Percentiles rank a stretch among this genome's conserved stretches.
These are phyloP conservation scores for Magnusiomyces tetraspermus DNA, from an alignment of 1,139 yeast species.

Conservation along the genomic window DNA sequence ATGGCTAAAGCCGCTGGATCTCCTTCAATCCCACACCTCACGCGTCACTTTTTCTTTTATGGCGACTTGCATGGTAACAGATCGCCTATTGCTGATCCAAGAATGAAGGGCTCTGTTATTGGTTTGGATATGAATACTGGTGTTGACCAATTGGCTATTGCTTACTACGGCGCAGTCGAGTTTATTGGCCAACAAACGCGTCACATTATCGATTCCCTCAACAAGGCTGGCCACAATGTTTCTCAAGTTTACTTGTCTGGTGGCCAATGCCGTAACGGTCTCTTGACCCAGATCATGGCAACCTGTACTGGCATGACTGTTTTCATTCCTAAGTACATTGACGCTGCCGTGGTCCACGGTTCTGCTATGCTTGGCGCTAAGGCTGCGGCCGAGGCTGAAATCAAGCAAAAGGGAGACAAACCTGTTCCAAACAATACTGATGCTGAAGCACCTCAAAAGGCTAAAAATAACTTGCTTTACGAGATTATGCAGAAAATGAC, in stretches of 20 bases:
- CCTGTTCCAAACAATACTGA: neutral
- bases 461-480: constrained; percentile 48
- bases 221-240: constrained; percentile 66
- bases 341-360: constrained; percentile 94
- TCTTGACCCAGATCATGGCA: constrained; percentile 80
- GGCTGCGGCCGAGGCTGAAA: constrained; percentile 44
- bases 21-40: constrained; percentile 69
- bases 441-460: neutral
- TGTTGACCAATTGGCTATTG: constrained; percentile 71
- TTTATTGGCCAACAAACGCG: constrained; percentile 96
- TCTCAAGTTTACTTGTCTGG: constrained; percentile 82
- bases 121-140: constrained; percentile 90
- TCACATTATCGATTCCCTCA: constrained; percentile 84
- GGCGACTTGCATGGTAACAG: constrained; percentile 97
- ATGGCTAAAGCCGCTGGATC: constrained; percentile 48
- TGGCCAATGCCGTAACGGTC: constrained; percentile 89
- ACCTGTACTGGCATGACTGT: constrained; percentile 92
- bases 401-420: neutral
- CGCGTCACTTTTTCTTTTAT: constrained; percentile 78
- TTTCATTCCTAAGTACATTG: constrained; percentile 86
- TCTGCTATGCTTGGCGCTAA: constrained; percentile 91
- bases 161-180: constrained; percentile 89
- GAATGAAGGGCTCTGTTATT: constrained; percentile 85
- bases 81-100: constrained; percentile 91
- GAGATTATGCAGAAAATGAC: constrained; percentile 75